Evolutionary conservation across 2,329 filamentous ascomycete species (phyloP).

Genomic region (Rhytidhysteron rufulum): DNA sequence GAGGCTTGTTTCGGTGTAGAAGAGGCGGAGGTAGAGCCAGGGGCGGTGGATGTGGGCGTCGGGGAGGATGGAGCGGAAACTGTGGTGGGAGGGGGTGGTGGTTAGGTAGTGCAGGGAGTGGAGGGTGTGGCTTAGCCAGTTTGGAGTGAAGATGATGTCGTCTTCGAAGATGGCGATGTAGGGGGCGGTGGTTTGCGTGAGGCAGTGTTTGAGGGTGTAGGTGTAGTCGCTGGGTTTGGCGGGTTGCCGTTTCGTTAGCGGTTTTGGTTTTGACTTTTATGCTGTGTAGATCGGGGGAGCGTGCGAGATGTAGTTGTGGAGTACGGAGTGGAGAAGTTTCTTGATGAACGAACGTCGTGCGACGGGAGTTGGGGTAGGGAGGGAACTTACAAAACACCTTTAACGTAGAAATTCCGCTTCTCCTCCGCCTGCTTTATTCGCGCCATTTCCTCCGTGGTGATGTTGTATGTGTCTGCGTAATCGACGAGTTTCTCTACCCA

Average conservation of each 20-base stretch:
- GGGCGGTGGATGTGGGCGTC: constrained; percentile 2
- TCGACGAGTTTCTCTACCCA: constrained; percentile 12
- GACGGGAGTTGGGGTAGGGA: too few species aligned
- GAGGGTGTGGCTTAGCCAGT: constrained; percentile 31
- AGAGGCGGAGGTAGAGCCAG: constrained; percentile 32
- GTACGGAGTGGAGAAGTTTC: too few species aligned
- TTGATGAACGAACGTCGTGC: too few species aligned
- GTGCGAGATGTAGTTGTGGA: too few species aligned
- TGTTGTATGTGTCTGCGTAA: constrained; percentile 8
- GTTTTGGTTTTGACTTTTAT: too few species aligned
- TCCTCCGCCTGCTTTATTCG: constrained; percentile 20
- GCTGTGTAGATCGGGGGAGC: too few species aligned
- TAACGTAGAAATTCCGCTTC: constrained; percentile 24
- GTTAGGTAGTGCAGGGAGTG: constrained; percentile 5
- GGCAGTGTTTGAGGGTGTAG: constrained; percentile 25
- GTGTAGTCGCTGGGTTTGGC: constrained; percentile 24
- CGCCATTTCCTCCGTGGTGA: constrained; percentile 7
- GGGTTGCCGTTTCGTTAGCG: too few species aligned
- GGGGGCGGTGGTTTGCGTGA: constrained; percentile 21
- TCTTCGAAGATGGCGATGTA: constrained; percentile 37
- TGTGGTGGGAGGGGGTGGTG: background rate
- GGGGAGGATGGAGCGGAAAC: background rate
- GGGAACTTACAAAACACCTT: constrained; percentile 19
- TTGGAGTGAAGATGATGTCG: constrained; percentile 35
- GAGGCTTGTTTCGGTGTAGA: constrained; percentile 29